Base-by-base conservation (phyloP, 768 basidiomycete species). In the Termitomyces sp. region DNA sequence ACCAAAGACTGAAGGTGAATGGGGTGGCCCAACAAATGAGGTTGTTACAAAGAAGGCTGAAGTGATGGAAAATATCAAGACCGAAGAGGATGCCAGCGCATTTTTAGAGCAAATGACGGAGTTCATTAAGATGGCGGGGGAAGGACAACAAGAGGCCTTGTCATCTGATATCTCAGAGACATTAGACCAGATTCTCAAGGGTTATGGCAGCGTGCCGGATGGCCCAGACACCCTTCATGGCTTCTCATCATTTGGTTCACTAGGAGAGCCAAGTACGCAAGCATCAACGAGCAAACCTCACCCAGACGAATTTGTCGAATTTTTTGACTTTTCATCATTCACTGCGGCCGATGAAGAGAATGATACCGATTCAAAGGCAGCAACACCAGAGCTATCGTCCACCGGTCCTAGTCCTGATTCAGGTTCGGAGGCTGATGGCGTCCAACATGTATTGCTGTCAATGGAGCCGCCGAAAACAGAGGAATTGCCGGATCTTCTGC, bases 361-460 rank as follows among this genome's bases (percentile, higher is more conserved):
- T 37, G 82, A 81, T 52, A 70, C 72, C 50, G 76, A 72, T 22
- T 87, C 85, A 15, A 88, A 88, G 66, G 82, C 85, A n/a, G 77
- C 81, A 8, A 91, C 90, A 3, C 90, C 90, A 9, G 90, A 91
- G 57, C 78, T 92, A 12, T 86, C 88, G 20, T 89, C 89, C 58
- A 83, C 89, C 20, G 89, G 90, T 63, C 85, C 83, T 12, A 91
- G 89, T 67, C 90, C 90, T 2, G 87, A 87, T 65, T 91, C 89
- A 15, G 83, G 80, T 37, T 81, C 86, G 9, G 89, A 88, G 65
- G 75, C 80, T 33, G 87, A 86, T 57, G 70, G 73, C 27, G 68
- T 74, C 55, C 79, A 82, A 54, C 76, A 76, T 62, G 69, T 76
- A 58, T 70, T 77, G 46, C 67, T 78, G 55, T 61, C 70, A 36